Conservation (phyloP, 345 rosid species). For the Brassica nigra region DNA sequence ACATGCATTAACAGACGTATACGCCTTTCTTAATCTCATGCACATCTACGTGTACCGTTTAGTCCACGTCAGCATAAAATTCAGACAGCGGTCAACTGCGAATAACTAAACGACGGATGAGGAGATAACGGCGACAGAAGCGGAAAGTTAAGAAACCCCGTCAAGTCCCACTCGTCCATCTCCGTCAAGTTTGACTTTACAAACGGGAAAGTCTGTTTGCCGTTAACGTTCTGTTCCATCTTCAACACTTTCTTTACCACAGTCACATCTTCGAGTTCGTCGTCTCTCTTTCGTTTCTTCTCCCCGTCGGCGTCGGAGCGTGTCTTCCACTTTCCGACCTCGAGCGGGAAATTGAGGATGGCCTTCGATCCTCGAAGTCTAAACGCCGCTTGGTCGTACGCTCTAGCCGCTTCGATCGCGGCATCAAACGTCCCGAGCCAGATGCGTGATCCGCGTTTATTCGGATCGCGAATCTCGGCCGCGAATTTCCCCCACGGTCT, state of each 20-base stretch:
- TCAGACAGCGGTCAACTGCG: conserved; percentile 41
- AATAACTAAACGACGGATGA: conserved; percentile 29
- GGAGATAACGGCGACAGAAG: conserved; percentile 66
- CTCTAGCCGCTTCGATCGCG: conserved; percentile 76
- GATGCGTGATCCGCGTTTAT: conserved; percentile 62
- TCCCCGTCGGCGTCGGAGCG: conserved; percentile 38
- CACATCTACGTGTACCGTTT: conserved; percentile 8
- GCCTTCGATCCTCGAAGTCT: conserved; percentile 81
- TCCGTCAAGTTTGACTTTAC: conserved; percentile 50
- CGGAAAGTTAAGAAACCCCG: conserved; percentile 54
- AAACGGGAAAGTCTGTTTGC: conserved; percentile 32
- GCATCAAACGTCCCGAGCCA: conserved; percentile 91
- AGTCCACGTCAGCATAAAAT: conserved; percentile 34
- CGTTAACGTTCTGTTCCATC: conserved; percentile 37
- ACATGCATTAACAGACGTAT: background rate
- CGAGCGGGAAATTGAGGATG: conserved; percentile 82
- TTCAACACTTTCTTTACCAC: conserved; percentile 33
- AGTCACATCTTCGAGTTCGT: conserved; percentile 8
- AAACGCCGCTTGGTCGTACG: conserved; percentile 86
- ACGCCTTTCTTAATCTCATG: conserved; percentile 12
- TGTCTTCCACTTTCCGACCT: conserved; percentile 58
- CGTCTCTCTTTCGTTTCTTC: conserved; percentile 52
- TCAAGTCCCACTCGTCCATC: conserved; percentile 44
- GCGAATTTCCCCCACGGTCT: conserved; percentile 98
- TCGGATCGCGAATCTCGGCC: conserved; percentile 94